Evolutionary conservation across 129 eudicot genomes (phyloP).

Genomic region (Escallonia herrerae): DNA sequence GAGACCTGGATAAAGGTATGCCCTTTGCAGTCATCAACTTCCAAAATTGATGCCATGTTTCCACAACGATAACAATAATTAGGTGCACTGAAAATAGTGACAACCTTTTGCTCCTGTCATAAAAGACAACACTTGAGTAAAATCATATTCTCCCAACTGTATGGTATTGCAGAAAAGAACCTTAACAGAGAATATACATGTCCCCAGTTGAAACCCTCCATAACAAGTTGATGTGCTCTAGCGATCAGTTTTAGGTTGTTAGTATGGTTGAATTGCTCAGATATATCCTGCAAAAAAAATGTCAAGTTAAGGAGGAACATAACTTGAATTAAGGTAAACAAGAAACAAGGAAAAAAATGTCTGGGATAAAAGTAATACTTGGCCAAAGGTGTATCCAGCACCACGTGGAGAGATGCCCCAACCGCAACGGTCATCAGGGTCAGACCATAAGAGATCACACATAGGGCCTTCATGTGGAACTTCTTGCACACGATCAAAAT

Average conservation of each 20-base stretch:
- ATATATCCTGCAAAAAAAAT: slow-evolving; percentile 55
- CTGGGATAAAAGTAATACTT: slow-evolving; percentile 31
- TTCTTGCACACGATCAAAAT: slow-evolving; percentile 97
- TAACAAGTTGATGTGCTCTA: slow-evolving; percentile 95
- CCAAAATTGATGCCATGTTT: slow-evolving; percentile 95
- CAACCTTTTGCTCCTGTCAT: slow-evolving; percentile 88
- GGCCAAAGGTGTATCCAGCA: slow-evolving; percentile 98
- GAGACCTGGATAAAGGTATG: slow-evolving; percentile 83
- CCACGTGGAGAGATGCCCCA: slow-evolving; percentile 99
- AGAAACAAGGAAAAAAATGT: neutral
- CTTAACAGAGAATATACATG: slow-evolving; percentile 41
- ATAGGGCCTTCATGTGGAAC: slow-evolving; percentile 98
- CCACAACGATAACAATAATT: slow-evolving; percentile 97
- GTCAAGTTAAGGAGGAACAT: neutral
- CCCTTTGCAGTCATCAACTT: slow-evolving; percentile 90
- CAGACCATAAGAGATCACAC: slow-evolving; percentile 98
- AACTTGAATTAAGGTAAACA: neutral
- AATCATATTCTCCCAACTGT: neutral
- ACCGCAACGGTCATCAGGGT: slow-evolving; percentile 96
- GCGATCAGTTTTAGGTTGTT: slow-evolving; percentile 85
- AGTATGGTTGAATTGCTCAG: slow-evolving; percentile 90
- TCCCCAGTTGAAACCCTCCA: slow-evolving; percentile 98
- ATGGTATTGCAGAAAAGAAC: slow-evolving; percentile 6
- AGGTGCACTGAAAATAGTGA: slow-evolving; percentile 92
- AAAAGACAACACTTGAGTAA: slow-evolving; percentile 1